Conservation (phyloP, 2,329 filamentous ascomycete genomes). For the Fusarium guadeloupense region DNA sequence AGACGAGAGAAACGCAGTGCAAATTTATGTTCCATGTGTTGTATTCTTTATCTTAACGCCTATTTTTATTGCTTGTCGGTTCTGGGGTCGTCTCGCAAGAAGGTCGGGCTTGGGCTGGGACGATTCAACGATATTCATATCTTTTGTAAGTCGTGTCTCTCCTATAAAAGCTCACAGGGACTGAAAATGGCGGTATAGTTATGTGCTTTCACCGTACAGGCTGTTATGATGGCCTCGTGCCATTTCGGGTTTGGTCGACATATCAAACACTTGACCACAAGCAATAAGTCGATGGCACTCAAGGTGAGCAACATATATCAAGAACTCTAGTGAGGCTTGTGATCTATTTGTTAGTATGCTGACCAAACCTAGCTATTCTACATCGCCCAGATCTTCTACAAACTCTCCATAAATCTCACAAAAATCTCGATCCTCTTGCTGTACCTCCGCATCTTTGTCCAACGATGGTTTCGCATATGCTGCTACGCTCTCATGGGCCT, state of each 20-base stretch:
- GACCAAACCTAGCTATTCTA: constrained; percentile 56
- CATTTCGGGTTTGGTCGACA: constrained; percentile 56
- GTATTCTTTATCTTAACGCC: constrained; percentile 56
- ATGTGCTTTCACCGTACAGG: constrained; percentile 50
- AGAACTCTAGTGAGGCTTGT: neutral
- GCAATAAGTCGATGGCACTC: constrained; percentile 50
- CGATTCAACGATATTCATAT: constrained; percentile 54
- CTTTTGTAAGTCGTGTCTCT: constrained; percentile 48
- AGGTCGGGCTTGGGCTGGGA: constrained; percentile 52
- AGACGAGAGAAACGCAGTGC: constrained; percentile 50
- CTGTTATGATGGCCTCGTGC: constrained; percentile 53
- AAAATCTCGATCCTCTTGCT: constrained; percentile 63
- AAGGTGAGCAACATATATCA: constrained; percentile 43
- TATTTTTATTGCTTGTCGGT: constrained; percentile 51
- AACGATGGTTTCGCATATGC: constrained; percentile 55
- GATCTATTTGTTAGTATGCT: neutral
- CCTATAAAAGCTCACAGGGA: neutral
- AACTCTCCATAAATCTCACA: constrained; percentile 62
- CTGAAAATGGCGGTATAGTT: constrained; percentile 36
- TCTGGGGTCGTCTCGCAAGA: constrained; percentile 53
- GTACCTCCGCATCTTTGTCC: constrained; percentile 63
- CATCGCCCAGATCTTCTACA: constrained; percentile 63
- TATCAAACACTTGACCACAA: constrained; percentile 46
- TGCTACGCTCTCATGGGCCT: constrained; percentile 54
- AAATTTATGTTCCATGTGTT: constrained; percentile 52